These are phyloP conservation scores for Trichosporon inkin DNA, from an alignment of 1,284 basidiomycete genomes.

Conservation along the genomic window DNA sequence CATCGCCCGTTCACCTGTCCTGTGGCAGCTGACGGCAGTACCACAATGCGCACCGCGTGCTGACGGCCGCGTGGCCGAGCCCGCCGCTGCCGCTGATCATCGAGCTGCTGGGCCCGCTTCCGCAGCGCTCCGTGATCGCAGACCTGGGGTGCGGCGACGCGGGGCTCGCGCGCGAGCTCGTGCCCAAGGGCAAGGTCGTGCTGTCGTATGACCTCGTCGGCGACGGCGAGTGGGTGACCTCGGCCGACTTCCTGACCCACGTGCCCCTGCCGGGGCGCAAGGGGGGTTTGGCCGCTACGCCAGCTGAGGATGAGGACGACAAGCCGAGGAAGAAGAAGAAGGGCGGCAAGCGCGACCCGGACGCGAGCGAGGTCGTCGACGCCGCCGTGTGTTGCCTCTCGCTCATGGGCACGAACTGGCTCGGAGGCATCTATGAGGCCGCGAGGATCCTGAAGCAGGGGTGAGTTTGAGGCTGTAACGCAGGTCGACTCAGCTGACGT, in stretches of 20 bases:
- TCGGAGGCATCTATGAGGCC: slow-evolving; percentile 79
- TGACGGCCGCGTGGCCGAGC: slow-evolving; percentile 83
- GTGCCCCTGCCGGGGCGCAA: slow-evolving; percentile 79
- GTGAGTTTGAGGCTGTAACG: slow-evolving; percentile 55
- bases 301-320: slow-evolving; percentile 50
- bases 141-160: slow-evolving; percentile 97
- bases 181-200: slow-evolving; percentile 65
- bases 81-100: slow-evolving; percentile 82
- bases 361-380: slow-evolving; percentile 64
- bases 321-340: slow-evolving; percentile 51
- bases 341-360: slow-evolving; percentile 15
- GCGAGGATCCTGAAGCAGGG: slow-evolving; percentile 75
- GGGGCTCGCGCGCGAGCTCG: slow-evolving; percentile 69
- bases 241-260: slow-evolving; percentile 69
- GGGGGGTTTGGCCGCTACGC: slow-evolving; percentile 29
- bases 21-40: slow-evolving; percentile 62
- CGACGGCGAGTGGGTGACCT: slow-evolving; percentile 63
- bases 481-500: not conserved
- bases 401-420: slow-evolving; percentile 97
- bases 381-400: slow-evolving; percentile 90
- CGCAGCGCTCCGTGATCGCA: slow-evolving; percentile 68
- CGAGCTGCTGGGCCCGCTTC: slow-evolving; percentile 57
- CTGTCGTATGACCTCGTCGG: slow-evolving; percentile 77
- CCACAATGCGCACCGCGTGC: slow-evolving; percentile 79
- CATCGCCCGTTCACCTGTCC: not conserved